Evolutionary conservation across 225 moss, liverwort and hornwort genomes (phyloP), one percentile per base, ranked within the genome.

Genomic region (Polytrichum formosum): DNA sequence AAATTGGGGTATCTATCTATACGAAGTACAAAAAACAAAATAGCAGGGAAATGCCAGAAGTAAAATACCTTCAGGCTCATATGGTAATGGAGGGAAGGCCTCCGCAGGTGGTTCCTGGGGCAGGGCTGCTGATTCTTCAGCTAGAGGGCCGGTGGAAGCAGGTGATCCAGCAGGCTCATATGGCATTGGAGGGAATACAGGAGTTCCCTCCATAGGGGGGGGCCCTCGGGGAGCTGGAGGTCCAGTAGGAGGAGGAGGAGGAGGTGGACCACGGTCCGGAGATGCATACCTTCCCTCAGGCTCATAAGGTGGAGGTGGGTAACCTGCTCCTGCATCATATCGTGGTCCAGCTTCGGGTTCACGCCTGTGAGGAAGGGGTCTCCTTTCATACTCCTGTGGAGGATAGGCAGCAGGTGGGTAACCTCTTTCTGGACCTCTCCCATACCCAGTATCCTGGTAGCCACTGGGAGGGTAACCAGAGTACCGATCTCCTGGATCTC

Each of bases 71-170:
- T n/a, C 73, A 25, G 86, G 83, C 61, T 83, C 86, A 30, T 78
- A 86, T 4, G 83, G 75, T 79, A 86, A 22, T 3, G 86, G 86
- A 17, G 86, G 83, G 18, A 75, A 71, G 2, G 61, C 33, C 13
- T 60, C 28, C 7, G 7, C 70, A 31, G 56, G 35, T 7, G 9
- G 28, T 27, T 56, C 56, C 56, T 53, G 69, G 29, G 53, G 79
- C 2, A 55, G 28, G 20, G 58, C 54, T 56, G 71, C 72, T 0
- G 46, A 31, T 23, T 66, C 78, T 10, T 68, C 4, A 17, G 19
- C 71, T 17, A 53, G 67, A 20, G 76, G 76, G 6, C 46, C 74
- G 7, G 21, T 53, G 63, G 22, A 69, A 55, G 9, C 64, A 4
- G 75, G 70, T 54, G 75, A 75, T 6, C 63, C 54, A 66, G 70